These are phyloP conservation scores for Sclerotinia borealis DNA, from an alignment of 2,329 filamentous ascomycete genomes.

Conservation along the genomic window DNA sequence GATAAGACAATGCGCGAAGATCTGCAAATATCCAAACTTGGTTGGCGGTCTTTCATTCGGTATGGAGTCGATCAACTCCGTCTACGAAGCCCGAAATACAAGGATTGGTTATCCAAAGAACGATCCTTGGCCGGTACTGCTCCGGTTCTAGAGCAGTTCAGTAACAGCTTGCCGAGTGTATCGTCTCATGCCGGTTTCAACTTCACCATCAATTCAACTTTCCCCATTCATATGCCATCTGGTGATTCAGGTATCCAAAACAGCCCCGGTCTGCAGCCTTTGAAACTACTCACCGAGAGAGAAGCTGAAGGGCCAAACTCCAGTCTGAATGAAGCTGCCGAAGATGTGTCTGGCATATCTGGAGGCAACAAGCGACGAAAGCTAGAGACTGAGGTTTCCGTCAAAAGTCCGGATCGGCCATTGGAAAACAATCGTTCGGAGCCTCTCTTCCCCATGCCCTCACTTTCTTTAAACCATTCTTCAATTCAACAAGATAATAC, in stretches of 20 bases:
- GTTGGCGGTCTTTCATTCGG: constrained; percentile 37
- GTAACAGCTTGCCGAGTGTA: not conserved
- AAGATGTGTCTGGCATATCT: not conserved
- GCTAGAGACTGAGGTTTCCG: not conserved
- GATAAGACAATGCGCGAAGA: constrained; percentile 24
- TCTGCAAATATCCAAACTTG: constrained; percentile 23
- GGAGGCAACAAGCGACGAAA: not conserved
- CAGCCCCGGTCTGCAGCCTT: not conserved
- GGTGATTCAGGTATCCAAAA: not conserved
- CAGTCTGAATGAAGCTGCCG: not conserved
- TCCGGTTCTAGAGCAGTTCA: not conserved
- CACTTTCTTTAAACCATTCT: not conserved
- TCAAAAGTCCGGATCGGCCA: not conserved
- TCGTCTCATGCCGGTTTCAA: not conserved
- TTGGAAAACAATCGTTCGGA: not conserved
- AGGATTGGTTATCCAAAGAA: constrained; percentile 11
- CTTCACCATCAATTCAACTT: constrained; percentile 9
- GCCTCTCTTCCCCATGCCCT: not conserved
- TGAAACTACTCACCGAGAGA: not conserved
- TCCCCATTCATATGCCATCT: constrained; percentile 1
- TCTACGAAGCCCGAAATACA: constrained; percentile 45
- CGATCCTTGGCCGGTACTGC: not conserved
- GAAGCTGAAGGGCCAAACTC: not conserved
- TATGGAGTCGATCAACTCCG: constrained; percentile 53
- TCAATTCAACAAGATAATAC: not conserved